Evolutionary conservation across 2,329 filamentous ascomycete species (phyloP).

Genomic region (Drechslera avenae): DNA sequence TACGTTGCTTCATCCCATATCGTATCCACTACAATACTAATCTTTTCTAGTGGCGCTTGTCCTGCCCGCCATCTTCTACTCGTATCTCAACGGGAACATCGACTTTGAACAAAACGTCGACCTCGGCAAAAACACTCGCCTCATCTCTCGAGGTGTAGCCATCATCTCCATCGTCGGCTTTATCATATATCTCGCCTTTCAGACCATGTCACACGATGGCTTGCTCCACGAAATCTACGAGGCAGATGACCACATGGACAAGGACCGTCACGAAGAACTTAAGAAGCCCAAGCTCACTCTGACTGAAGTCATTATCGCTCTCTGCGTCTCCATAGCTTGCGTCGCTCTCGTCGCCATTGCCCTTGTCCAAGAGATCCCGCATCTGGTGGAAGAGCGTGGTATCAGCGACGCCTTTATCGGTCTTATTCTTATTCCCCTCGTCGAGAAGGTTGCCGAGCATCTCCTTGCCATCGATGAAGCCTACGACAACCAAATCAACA

Average conservation of each 20-base stretch:
- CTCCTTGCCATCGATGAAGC: conserved; percentile 84
- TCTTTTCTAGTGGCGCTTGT: conserved; percentile 52
- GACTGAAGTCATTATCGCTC: conserved; percentile 71
- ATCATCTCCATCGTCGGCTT: conserved; percentile 74
- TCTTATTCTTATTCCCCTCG: conserved; percentile 78
- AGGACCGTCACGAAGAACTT: conserved; percentile 65
- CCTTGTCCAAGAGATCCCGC: conserved; percentile 73
- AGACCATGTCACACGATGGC: conserved; percentile 75
- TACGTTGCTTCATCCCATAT: conserved; percentile 19
- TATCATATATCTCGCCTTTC: conserved; percentile 66
- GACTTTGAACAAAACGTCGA: conserved; percentile 46
- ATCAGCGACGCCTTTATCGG: conserved; percentile 63
- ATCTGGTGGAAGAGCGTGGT: conserved; percentile 58
- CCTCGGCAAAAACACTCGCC: conserved; percentile 62
- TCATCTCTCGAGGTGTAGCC: conserved; percentile 72
- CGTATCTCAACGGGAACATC: conserved; percentile 36
- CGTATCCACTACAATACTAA: conserved; percentile 19
- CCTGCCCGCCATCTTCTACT: conserved; percentile 61
- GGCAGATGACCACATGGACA: conserved; percentile 70
- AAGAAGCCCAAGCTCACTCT: conserved; percentile 73
- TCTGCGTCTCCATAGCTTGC: conserved; percentile 67
- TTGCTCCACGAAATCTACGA: conserved; percentile 77
- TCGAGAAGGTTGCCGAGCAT: conserved; percentile 84
- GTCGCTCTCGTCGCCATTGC: conserved; percentile 76
- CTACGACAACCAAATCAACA: conserved; percentile 82